Percentiles rank a stretch among this genome's conserved stretches.
These are phyloP conservation scores for Microcera coccophila DNA, from an alignment of 2,329 filamentous ascomycete genomes.

Conservation along the genomic window DNA sequence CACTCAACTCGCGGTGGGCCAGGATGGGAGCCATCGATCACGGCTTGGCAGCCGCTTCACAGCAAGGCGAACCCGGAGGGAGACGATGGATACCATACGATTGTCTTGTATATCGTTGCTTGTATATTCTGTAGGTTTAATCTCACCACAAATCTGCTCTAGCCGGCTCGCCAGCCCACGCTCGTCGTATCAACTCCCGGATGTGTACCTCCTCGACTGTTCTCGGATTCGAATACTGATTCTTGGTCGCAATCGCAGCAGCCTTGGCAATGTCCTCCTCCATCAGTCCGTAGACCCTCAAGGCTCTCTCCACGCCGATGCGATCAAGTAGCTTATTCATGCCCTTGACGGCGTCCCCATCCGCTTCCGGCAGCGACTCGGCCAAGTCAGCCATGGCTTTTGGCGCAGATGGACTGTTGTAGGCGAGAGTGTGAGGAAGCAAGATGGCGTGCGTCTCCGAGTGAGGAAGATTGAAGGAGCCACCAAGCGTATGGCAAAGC, in stretches of 20 bases:
- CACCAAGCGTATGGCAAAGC: constrained; percentile 47
- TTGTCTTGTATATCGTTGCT: no score
- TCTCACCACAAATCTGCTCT: constrained; percentile 21
- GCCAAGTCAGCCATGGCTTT: constrained; percentile 51
- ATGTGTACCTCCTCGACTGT: constrained; percentile 49
- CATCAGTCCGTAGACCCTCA: constrained; percentile 56
- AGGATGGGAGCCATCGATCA: no score
- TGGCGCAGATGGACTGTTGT: constrained; percentile 55
- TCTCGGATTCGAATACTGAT: constrained; percentile 58
- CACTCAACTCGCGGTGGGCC: no score
- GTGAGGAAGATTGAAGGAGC: constrained; percentile 33
- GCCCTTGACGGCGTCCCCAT: constrained; percentile 56
- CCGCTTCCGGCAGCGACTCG: constrained; percentile 49
- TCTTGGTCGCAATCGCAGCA: constrained; percentile 54
- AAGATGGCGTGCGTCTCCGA: constrained; percentile 35
- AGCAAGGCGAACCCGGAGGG: no score
- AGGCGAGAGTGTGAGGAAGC: constrained; percentile 59
- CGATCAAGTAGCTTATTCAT: constrained; percentile 53
- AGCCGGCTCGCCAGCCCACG: constrained; percentile 59
- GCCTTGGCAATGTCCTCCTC: constrained; percentile 58
- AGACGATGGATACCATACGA: no score
- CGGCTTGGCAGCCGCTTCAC: no score
- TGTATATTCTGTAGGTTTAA: background rate
- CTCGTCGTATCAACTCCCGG: constrained; percentile 53
- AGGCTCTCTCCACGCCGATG: constrained; percentile 48